Evolutionary conservation across 225 moss, liverwort and hornwort species (phyloP), one percentile per base, ranked within the genome.

Genomic region (Marchantia paleacea): DNA sequence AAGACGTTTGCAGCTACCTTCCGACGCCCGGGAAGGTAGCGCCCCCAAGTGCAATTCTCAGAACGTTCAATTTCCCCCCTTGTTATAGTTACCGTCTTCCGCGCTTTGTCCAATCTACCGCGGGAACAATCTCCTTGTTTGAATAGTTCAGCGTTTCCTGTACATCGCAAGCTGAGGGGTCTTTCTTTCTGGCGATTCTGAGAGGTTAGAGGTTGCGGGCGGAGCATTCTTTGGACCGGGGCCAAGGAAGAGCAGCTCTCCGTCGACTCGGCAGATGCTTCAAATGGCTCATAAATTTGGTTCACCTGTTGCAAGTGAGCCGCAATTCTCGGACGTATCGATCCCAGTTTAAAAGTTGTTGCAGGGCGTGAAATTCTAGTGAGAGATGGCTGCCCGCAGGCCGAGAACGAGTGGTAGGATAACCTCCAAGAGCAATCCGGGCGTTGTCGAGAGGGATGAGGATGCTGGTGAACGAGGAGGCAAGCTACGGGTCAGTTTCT

Each of bases 371-470:
- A 65, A 65, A 28, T 78, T 65, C 24, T 50, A n/a, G 82, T 10
- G 6, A 73, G 58, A 76, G 75, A 96, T 96, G 96, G 96, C 96
- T 82, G 89, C 90, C 77, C 91, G 96, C 80, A 91, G 90, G 79
- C 92, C 96, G 81, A 89, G 94, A 86, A 92, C 94, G 60, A 90
- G 85, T 70, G 78, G 80, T 60, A 89, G 92, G 82, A 86, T 91
- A 78, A 81, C 89, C 30, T 69, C 89, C 64, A 94, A 92, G 79
- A 80, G 82, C 78, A 86, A 82, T 47, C 86, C 79, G 81, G 90
- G 89, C 73, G 84, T 80, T 84, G 81, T 65, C 79, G 89, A 90
- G 66, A 88, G 90, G 75, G 90, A 88, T 57, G 89, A 91, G 80
- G 92, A 92, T 86, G 91, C 85, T 71, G 85, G 81, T 60, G 95